A percentile compares a stretch with the other conserved stretches of the same genome.
phyloP scores from a whole-genome alignment of 2,329 filamentous ascomycete genomes.

The Albifimbria verrucaria region DNA sequence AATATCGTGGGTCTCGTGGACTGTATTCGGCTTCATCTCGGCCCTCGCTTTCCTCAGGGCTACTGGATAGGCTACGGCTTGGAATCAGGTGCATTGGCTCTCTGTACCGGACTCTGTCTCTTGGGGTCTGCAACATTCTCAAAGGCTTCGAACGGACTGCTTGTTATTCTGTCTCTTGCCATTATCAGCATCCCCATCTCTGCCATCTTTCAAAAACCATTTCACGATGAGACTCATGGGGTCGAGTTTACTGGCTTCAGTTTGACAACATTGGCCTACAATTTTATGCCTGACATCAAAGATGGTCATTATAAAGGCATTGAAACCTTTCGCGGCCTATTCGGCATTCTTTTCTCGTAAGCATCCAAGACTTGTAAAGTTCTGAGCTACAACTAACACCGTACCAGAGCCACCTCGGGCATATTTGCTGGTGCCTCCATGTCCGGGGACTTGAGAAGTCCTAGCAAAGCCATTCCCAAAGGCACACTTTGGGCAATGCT shows the following conservation, averaged over 20 bases:
- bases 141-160: slow-evolving; percentile 72
- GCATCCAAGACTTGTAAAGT: slow-evolving; percentile 22
- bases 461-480: slow-evolving; percentile 78
- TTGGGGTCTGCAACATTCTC: slow-evolving; percentile 79
- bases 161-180: slow-evolving; percentile 67
- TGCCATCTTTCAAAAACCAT: slow-evolving; percentile 65
- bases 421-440: slow-evolving; percentile 77
- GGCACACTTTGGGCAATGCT: slow-evolving; percentile 78
- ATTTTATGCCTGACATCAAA: slow-evolving; percentile 67
- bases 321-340: slow-evolving; percentile 75
- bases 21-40: slow-evolving; percentile 75
- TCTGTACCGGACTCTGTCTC: slow-evolving; percentile 73
- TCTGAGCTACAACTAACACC: slow-evolving; percentile 7
- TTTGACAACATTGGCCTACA: slow-evolving; percentile 65
- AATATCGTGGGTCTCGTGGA: slow-evolving; percentile 85
- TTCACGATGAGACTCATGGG: slow-evolving; percentile 56
- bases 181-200: slow-evolving; percentile 82
- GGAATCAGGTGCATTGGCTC: slow-evolving; percentile 65
- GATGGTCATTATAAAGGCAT: slow-evolving; percentile 60
- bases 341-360: slow-evolving; percentile 78
- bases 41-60: slow-evolving; percentile 61
- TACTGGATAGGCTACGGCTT: slow-evolving; percentile 78
- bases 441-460: slow-evolving; percentile 81
- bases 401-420: slow-evolving; percentile 44
- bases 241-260: slow-evolving; percentile 79